phyloP scores from a whole-genome alignment of 805 yeast species.

The Candida corydali region DNA sequence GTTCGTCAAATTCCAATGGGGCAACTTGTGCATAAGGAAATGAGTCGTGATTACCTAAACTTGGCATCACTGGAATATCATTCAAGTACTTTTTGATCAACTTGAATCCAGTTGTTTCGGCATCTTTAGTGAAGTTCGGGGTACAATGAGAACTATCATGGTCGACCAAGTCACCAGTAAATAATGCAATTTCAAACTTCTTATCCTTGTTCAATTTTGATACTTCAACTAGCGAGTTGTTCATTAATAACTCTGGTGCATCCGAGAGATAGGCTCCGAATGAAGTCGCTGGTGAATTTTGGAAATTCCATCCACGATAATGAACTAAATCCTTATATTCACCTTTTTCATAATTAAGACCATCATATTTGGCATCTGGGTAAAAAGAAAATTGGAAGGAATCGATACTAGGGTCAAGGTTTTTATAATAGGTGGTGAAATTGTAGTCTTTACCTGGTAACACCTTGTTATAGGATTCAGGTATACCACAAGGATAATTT shows the following conservation, averaged over 20 bases:
- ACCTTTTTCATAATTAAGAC: constrained; percentile 24
- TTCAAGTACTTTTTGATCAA: constrained; percentile 50
- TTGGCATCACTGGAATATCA: constrained; percentile 55
- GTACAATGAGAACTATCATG: constrained; percentile 53
- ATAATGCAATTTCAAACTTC: constrained; percentile 55
- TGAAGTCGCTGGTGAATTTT: constrained; percentile 48
- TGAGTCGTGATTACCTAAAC: constrained; percentile 68
- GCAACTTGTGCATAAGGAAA: constrained; percentile 71
- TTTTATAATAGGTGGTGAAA: constrained; percentile 25
- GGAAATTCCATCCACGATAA: constrained; percentile 19
- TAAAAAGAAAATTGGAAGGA: constrained; percentile 11
- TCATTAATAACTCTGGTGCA: constrained; percentile 60
- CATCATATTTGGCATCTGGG: constrained; percentile 26
- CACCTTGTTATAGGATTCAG: constrained; percentile 38
- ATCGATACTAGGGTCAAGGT: constrained; percentile 9
- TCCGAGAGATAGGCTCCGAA: constrained; percentile 65
- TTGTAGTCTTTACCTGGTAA: constrained; percentile 23
- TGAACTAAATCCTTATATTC: constrained; percentile 28
- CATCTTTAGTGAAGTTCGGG: constrained; percentile 61
- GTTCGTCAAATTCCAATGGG: constrained; percentile 31
- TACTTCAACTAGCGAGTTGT: constrained; percentile 44
- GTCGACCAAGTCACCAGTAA: constrained; percentile 73
- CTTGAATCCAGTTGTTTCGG: constrained; percentile 67
- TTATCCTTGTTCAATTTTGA: constrained; percentile 16
- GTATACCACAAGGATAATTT: constrained; percentile 56